Evolutionary conservation across 257 asterid genomes (phyloP), one percentile per base, ranked within the genome.

Genomic region (Petunia axillaris): DNA sequence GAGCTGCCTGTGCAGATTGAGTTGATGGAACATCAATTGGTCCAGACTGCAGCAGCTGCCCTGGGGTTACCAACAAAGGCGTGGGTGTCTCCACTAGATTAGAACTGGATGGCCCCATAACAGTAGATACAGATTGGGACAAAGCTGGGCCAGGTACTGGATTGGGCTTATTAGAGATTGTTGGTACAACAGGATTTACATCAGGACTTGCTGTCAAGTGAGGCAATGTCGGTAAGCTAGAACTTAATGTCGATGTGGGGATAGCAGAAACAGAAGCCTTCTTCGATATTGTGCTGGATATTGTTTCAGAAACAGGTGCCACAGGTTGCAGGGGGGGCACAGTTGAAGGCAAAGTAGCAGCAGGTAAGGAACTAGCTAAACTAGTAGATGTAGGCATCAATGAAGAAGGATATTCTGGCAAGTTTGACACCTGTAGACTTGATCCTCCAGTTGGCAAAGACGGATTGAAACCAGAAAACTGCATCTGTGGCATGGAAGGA

Each of bases 401-500:
- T 4, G 88, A 75, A 68, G 93, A 75, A 74, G 87, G 87, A 82
- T 85, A 86, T 78, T 91, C 97, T 6, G 94, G 89, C 62, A 91
- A 85, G 84, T 77, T 88, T 11, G 95, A 85, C 54, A 81, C 85
- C n/a, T 91, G 88, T 46, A 90, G 76, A 84, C 84, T 81, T 36
- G 96, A 39, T 36, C 87, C 73, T 53, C 88, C 88, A 54, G 81
- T 75, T 36, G 94, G 90, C 80, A 90, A 79, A 50, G 98, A 82
- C 65, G 97, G 25, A 83, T 84, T 93, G 83, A 90, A 90, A 79
- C 90, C 82, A 77, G 98, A 65, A 87, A 85, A 91, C 59, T 89
- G 99, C 93, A 93, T 87, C 81, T 88, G 99, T 48, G 88, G 98
- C 97, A 95, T 85, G 75, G 96, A 55, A 64, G 96, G 94, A 60